Evolutionary conservation across 257 asterid species (phyloP), one percentile per base, ranked within the genome.

Genomic region (Lantana camara): DNA sequence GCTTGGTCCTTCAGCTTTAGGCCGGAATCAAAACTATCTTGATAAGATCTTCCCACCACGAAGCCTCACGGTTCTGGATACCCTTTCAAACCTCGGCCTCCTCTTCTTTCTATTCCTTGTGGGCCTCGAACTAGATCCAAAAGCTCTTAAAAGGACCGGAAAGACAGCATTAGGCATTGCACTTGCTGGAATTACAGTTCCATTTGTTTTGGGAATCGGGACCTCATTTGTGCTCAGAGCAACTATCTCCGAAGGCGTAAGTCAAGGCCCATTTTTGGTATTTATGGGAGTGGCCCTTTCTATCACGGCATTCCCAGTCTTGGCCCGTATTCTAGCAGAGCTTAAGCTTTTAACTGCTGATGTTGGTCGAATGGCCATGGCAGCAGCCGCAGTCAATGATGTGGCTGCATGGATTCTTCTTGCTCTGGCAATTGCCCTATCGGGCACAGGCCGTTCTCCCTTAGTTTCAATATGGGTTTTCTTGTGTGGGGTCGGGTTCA

Each of bases 271-370:
- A 0, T 77, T 83, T 67, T 68, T 83, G 7, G 87, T 83, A 23
- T 83, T 83, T 67, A 83, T 83, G 85, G 87, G 90, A 41, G 86
- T 80, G 16, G 81, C 86, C 47, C 82, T 83, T 8, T 83, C 90
- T 11, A 83, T 83, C 71, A 89, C 96, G 2, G 96, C 96, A 5
- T 84, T 86, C 61, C 96, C 96, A 0, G 96, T 89, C 48, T 38
- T 80, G 74, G 86, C 86, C 21, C 89, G 89, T 52, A 83, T 83
- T 32, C 34, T 83, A 38, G 89, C 86, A 3, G 89, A 83, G 56
- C 82, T 83, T 0, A 80, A 83, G 76, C 84, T 83, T 20, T 53
- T 83, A 53, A 83, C 89, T 9, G 77, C 89, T 5, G 89, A 83
- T 60, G 84, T 80, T 22, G 89, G 86, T 9, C 74, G 66, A 64